These are phyloP conservation scores for Trebouxiophyceae sp. DNA, from an alignment of 163 green algal species.

Conservation along the genomic window DNA sequence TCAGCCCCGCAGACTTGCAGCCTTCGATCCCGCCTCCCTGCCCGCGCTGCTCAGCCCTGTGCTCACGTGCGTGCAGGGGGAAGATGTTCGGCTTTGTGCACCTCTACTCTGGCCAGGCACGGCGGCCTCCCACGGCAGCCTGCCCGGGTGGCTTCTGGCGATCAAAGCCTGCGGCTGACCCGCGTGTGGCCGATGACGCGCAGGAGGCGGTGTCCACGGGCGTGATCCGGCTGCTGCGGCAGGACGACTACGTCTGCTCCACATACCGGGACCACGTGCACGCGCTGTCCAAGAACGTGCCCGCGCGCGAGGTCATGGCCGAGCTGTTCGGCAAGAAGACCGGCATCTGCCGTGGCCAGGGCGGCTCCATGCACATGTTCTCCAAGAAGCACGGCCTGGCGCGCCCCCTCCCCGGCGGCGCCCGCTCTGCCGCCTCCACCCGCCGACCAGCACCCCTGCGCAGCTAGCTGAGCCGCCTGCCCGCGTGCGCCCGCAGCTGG, in stretches of 20 bases:
- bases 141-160: too few species aligned
- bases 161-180: too few species aligned
- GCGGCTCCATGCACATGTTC: constrained; percentile 99
- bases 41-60: too few species aligned
- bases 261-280: constrained; percentile 99
- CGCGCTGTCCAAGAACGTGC: constrained; percentile 82
- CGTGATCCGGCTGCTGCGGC: constrained; percentile 54
- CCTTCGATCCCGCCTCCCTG: background rate
- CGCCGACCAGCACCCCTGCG: too few species aligned
- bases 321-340: constrained; percentile 99
- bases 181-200: too few species aligned
- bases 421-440: too few species aligned
- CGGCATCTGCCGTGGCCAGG: constrained; percentile 85
- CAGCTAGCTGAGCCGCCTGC: background rate
- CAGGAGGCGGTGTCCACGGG: constrained; percentile 80
- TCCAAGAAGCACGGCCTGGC: constrained; percentile 71
- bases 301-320: constrained; percentile 79
- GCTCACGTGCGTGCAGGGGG: too few species aligned
- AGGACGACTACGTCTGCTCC: constrained; percentile 91
- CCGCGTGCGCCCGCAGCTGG: constrained; percentile 40
- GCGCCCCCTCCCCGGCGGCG: too few species aligned
- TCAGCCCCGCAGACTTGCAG: background rate
- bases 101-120: constrained; percentile 94
- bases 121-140: too few species aligned
- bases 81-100: constrained; percentile 97